phyloP scores from a whole-genome alignment of 495 filamentous ascomycete genomes.

The Penicillium longicatenatum region DNA sequence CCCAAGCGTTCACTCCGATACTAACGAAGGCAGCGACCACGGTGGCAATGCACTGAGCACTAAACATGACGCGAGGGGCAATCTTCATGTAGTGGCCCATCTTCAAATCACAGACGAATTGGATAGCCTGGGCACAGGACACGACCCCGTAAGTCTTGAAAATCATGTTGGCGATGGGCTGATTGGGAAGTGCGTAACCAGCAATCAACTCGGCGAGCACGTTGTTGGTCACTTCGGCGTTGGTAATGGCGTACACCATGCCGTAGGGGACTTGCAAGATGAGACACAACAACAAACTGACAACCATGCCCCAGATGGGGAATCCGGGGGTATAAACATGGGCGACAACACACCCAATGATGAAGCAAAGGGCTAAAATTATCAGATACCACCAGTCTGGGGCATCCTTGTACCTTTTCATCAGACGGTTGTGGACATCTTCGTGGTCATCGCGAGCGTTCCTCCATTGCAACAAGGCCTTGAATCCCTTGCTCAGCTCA shows the following conservation, averaged over 20 bases:
- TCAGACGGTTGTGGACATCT: conserved; percentile 60
- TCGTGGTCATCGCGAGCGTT: conserved; percentile 51
- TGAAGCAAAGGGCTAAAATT: conserved; percentile 71
- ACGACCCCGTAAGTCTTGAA: conserved; percentile 75
- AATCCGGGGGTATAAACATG: conserved; percentile 60
- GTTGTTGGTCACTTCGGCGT: conserved; percentile 73
- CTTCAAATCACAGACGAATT: conserved; percentile 44
- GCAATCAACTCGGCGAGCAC: conserved; percentile 75
- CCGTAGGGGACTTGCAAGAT: conserved; percentile 78
- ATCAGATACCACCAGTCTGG: conserved; percentile 74
- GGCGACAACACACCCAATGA: conserved; percentile 47
- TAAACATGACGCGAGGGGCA: conserved; percentile 51
- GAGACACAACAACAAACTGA: conserved; percentile 66
- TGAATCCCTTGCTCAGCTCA: conserved; percentile 43
- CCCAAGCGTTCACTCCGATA: conserved; percentile 51
- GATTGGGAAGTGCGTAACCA: conserved; percentile 70
- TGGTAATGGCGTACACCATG: conserved; percentile 81
- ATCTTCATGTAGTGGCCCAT: conserved; percentile 58
- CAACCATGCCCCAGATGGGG: conserved; percentile 75
- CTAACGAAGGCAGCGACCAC: conserved; percentile 51
- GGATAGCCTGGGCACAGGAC: conserved; percentile 49
- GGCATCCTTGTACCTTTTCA: conserved; percentile 57
- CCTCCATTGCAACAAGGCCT: conserved; percentile 39
- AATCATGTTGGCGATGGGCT: conserved; percentile 81
- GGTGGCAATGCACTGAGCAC: conserved; percentile 46